Evolutionary conservation across 306 rosid species (phyloP), one percentile per base, ranked within the genome.

Genomic region (Ochetophila trinervis): DNA sequence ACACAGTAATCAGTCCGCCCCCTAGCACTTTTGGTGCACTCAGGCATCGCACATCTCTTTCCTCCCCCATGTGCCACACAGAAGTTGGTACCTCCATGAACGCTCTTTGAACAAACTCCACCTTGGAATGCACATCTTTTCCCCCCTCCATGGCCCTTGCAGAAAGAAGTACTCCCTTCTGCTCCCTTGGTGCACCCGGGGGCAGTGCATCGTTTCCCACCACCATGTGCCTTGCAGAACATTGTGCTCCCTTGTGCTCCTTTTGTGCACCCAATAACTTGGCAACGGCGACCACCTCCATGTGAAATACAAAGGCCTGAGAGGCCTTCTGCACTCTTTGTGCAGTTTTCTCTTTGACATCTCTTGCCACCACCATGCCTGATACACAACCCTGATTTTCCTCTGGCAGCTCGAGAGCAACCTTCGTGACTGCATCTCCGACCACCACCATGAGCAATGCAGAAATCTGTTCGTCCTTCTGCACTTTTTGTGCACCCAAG

Each of bases 41-140:
- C 97, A 8, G 89, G 72, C 74, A 84, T 79, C 56, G 96, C 88
- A 76, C 97, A 91, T 71, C 97, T 79, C 84, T 91, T 91, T 40
- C 97, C 97, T 70, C 97, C 97, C 57, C 97, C 97, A 71, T 91
- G 97, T 62, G 97, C 97, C 71, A 91, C 97, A 70, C 97, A 91
- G 76, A 80, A 91, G 69, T 83, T 91, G 66, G 97, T 91, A 56
- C 97, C 97, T 45, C 97, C 97, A 73, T 91, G 97, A 50, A 91
- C 97, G 59, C 97, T 91, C 78, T 91, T 91, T 6, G 89, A 62
- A 74, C 97, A 91, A 45, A 79, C 63, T 54, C 87, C 95, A 69
- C 96, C 94, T 72, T 83, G 89, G 66, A 69, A 91, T 24, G 96
- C 88, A 68, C 97, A 91, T 58, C 97, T 83, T 83, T 84, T 91